Base-by-base conservation (phyloP, 768 basidiomycete species). In the Lyophyllum semitale region DNA sequence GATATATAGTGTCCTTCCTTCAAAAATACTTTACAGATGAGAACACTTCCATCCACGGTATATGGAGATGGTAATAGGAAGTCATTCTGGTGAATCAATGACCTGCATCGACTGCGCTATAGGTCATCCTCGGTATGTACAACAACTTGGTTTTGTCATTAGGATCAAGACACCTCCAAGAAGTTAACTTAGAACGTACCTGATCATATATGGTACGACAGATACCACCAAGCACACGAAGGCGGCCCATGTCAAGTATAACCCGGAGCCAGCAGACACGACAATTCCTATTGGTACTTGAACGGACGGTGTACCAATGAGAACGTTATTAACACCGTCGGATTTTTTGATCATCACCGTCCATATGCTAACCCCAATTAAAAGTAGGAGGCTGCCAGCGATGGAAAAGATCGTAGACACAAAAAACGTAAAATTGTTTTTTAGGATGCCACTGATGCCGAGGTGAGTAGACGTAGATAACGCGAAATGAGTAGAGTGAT, bases 351-450 rank as follows among this genome's bases (percentile, higher is more conserved):
- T 77, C 48, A 91, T 76, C 42, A 84, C 80, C 4, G 91, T 91
- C 91, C 91, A 93, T 55, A 92, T 84, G 42, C 82, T 78, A 15
- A 85, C 84, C 23, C 83, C 88, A 38, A 87, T 83, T 46, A 93
- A 75, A 44, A 91, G 67, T 50, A 90, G 76, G 11, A 88, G 41
- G 51, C 82, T 81, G 27, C 84, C 84, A 17, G 85, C 54, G 47
- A 86, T 68, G 13, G 89, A 81, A 61, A 88, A 80, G 1, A 80
- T 68, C 4, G 87, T 81, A 3, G 91, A 91, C 23, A 84, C 55
- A 63, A 91, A 73, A 67, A 91, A 92, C 8, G 88, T 78, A 17
- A 84, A 61, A 45, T 82, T 84, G 54, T 77, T 84, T 68, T 85
- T 87, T 49, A 79, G 72, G 42, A 91, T 70, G 17, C 91, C 91